Evolutionary conservation across 441 rosid species (phyloP), one percentile per base, ranked within the genome.

Genomic region (Eruca vesicaria): DNA sequence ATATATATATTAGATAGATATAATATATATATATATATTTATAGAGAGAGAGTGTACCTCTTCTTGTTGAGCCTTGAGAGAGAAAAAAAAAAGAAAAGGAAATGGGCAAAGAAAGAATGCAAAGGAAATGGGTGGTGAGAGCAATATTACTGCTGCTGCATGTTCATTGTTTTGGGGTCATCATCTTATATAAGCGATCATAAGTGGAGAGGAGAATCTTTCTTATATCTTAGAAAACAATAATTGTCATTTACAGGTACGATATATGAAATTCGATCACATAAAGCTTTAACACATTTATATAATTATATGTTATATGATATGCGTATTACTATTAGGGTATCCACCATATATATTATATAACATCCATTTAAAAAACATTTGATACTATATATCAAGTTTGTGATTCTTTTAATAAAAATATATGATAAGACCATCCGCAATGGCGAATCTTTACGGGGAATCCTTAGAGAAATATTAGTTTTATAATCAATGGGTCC

Each of bases 161-260:
- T 77, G 53, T 59, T 71, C 36, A 71, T 45, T 71, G 56, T 59
- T 9, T 23, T 48, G 59, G 68, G 29, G 36, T 77, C 76, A 50
- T 59, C 68, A 71, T 43, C 50, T 43, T 77, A 33, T 77, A 77
- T 77, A 77, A 72, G 76, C 80, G 63, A 71, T 65, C 50, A 58
- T 65, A 65, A 71, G 80, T 77, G 80, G 76, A 23, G 61, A 56
- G 32, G 32, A 23, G 68, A 71, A 63, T 69, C 71, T 63, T 55
- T 48, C 6, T 52, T 14, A 43, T 43, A 57, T 64, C 32, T 15
- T 41, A 4, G 1, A 28, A 23, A 21, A 9, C 1, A 2, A 43
- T 33, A 33, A n/a, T 59, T 28, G 16, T 11, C 41, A 56, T 63
- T n/a, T 69, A 75, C 62, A 59, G 68, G 33, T 74, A 62, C 35